Percentiles rank a stretch among this genome's conserved stretches.
Conservation (phyloP, 2,329 filamentous ascomycete species). For the Fonsecaea erecta region DNA sequence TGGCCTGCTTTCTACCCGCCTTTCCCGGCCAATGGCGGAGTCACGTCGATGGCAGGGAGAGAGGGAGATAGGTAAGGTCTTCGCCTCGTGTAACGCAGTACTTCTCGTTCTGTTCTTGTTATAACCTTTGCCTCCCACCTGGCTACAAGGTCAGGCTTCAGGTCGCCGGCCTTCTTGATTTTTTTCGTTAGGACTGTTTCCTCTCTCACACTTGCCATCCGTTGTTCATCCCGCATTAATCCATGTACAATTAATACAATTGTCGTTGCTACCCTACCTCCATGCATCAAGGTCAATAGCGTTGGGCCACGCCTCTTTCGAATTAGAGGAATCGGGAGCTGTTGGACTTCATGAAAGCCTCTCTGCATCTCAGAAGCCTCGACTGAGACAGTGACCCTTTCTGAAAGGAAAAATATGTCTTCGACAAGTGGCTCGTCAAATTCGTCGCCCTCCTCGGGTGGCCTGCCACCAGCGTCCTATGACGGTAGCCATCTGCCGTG, state of each 20-base stretch:
- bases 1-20: neutral
- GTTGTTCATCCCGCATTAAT: neutral
- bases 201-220: neutral
- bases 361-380: neutral
- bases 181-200: neutral
- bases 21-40: neutral
- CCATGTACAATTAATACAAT: neutral
- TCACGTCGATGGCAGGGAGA: no score
- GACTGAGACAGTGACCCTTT: neutral
- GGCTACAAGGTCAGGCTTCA: neutral
- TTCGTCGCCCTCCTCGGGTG: constrained; percentile 12
- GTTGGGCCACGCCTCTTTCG: neutral
- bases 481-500: constrained; percentile 31
- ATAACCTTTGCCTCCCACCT: neutral
- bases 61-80: neutral
- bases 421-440: constrained; percentile 15
- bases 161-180: neutral
- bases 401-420: neutral
- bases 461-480: constrained; percentile 22
- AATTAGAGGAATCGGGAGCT: neutral
- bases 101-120: neutral
- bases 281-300: neutral
- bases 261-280: neutral
- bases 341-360: neutral
- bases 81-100: neutral